Evolutionary conservation across 2,329 filamentous ascomycete species (phyloP).

Genomic region (Sporothrix luriei): DNA sequence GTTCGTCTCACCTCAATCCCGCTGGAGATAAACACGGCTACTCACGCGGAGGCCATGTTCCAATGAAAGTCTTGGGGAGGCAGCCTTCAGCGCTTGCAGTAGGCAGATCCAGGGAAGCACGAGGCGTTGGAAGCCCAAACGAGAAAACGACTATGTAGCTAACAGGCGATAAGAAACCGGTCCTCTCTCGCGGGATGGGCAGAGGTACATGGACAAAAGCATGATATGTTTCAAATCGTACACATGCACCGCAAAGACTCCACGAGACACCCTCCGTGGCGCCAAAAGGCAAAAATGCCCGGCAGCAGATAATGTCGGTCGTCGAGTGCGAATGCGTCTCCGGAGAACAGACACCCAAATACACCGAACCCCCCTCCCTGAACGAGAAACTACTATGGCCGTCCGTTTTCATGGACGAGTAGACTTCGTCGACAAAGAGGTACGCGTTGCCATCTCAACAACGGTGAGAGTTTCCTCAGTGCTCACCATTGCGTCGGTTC

Average conservation of each 20-base stretch:
- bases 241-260: not conserved
- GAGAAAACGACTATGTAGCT: not conserved
- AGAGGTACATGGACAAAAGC: not conserved
- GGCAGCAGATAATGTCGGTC: not conserved
- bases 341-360: constrained; percentile 22
- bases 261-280: not conserved
- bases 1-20: not conserved
- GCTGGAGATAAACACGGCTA: not conserved
- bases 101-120: constrained; percentile 13
- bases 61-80: constrained; percentile 1
- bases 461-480: not conserved
- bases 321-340: not conserved
- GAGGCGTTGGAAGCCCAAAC: constrained; percentile 10
- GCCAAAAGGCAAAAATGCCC: not conserved
- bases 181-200: not conserved
- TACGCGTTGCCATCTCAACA: not conserved
- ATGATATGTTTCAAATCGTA: not conserved
- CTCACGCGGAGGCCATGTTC: not conserved
- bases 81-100: constrained; percentile 22
- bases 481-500: not conserved
- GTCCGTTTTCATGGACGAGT: not conserved
- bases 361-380: constrained; percentile 1
- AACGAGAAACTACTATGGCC: not conserved
- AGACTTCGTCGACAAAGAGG: not conserved
- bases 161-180: not conserved